These are phyloP conservation scores for Roridomyces roridus DNA, from an alignment of 768 basidiomycete genomes.

Conservation along the genomic window DNA sequence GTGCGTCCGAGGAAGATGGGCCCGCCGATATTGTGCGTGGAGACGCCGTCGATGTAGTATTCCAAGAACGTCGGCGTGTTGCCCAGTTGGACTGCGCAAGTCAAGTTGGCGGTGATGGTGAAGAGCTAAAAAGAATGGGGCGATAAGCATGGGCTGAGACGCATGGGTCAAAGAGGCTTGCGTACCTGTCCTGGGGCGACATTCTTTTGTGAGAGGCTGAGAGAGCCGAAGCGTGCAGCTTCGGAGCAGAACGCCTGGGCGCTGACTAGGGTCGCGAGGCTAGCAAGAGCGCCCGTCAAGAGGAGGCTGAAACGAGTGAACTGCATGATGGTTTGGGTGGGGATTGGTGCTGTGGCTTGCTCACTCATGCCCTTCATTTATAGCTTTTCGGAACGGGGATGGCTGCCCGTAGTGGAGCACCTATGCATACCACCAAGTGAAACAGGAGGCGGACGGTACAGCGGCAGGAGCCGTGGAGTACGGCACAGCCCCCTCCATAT, in stretches of 20 bases:
- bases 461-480: too few species aligned
- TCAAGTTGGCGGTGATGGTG: background rate
- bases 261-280: background rate
- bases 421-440: too few species aligned
- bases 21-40: background rate
- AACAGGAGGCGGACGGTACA: too few species aligned
- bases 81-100: background rate
- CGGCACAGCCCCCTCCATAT: too few species aligned
- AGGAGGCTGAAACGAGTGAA: background rate
- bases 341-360: too few species aligned
- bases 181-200: background rate
- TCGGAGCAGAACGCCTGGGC: background rate
- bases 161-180: background rate
- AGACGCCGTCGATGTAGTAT: background rate
- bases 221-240: background rate
- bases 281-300: background rate
- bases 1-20: background rate
- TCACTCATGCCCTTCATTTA: too few species aligned
- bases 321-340: background rate
- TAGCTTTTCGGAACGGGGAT: too few species aligned
- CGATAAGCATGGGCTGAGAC: too few species aligned
- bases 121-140: background rate
- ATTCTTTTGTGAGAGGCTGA: background rate
- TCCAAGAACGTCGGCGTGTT: background rate
- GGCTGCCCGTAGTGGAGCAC: too few species aligned